Evolutionary conservation across 2,329 filamentous ascomycete genomes (phyloP), one percentile per base, ranked within the genome.

Genomic region (Pyricularia pennisetigena): DNA sequence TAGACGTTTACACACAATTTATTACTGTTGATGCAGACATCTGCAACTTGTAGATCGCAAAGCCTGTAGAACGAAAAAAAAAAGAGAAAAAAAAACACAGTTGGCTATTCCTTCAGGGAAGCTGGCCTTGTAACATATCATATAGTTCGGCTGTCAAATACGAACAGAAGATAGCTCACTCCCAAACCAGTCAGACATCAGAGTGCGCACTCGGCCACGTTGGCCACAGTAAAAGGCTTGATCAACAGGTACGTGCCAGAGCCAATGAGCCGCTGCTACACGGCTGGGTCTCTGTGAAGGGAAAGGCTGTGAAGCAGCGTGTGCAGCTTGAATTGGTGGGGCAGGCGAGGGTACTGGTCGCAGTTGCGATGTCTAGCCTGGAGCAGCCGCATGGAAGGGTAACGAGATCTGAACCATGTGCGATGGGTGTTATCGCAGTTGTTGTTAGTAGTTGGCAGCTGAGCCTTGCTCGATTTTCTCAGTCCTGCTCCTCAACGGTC

Each of bases 351-450:
- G 67, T 69, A 20, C 64, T 65, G 1, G 69, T 69, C 29, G 65
- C 35, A 10, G 69, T 70, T 12, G 62, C 67, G 9, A 69, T 29
- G 6, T 29, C 12, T 12, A 69, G 65, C 10, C 54, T 59, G 6
- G 32, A 67, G 57, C 69, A 70, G 16, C 68, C 68, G 28, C 69
- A 70, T 7, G 69, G 66, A 4, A 65, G 54, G 23, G 69, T 70
- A 2, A 70, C 63, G 24, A 70, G 65, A 24, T 69, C 69, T 70
- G 14, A 16, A 41, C 7, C 10, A 23, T n/a, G 4, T 1, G 4
- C 24, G n/a, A 5, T 63, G 16, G 16, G 24, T 14, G 61, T 29
- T 20, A 49, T 32, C 4, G 64, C 49, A 66, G 28, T 2, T 20
- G n/a, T 59, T 5, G 26, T 26, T 24, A 24, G 16, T 59, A 6